These are phyloP conservation scores for Phytophthora sp. DNA, from an alignment of 352 stramenopile genomes.

Conservation along the genomic window DNA sequence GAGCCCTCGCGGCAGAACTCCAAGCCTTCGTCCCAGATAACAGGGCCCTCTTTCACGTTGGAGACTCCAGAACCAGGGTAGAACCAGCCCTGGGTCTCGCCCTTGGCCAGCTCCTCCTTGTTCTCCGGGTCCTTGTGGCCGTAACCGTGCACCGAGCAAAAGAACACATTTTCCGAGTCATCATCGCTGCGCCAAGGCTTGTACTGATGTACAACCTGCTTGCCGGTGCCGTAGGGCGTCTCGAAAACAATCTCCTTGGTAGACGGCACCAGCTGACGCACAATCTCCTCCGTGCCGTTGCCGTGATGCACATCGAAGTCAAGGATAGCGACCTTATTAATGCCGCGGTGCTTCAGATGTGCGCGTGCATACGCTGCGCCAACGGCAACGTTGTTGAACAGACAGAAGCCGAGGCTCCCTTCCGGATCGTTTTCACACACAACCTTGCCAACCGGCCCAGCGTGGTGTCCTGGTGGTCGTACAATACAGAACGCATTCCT, in stretches of 20 bases:
- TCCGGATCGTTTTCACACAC: slow-evolving; percentile 92
- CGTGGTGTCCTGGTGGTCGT: slow-evolving; percentile 97
- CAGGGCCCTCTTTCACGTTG: slow-evolving; percentile 37
- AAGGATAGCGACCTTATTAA: slow-evolving; percentile 95
- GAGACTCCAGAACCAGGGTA: slow-evolving; percentile 79
- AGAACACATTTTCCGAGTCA: slow-evolving; percentile 96
- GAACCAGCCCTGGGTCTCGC: slow-evolving; percentile 67
- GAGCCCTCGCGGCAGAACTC: slow-evolving; percentile 54
- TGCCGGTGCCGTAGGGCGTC: slow-evolving; percentile 91
- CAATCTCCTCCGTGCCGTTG: slow-evolving; percentile 97
- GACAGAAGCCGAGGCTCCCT: slow-evolving; percentile 94
- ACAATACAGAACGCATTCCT: slow-evolving; percentile 97
- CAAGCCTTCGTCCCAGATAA: slow-evolving; percentile 78
- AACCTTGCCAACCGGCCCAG: slow-evolving; percentile 94
- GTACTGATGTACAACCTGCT: slow-evolving; percentile 88
- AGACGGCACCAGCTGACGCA: slow-evolving; percentile 92
- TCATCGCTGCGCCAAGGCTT: slow-evolving; percentile 96
- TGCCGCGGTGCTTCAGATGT: slow-evolving; percentile 91
- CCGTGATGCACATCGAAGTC: slow-evolving; percentile 99
- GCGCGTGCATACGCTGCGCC: slow-evolving; percentile 95
- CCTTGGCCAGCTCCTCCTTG: slow-evolving; percentile 37
- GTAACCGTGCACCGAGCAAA: slow-evolving; percentile 91
- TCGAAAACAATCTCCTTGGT: slow-evolving; percentile 81
- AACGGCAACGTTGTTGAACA: slow-evolving; percentile 99
- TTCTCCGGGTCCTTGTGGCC: slow-evolving; percentile 73